These are phyloP conservation scores for Sporisorium exsertum DNA, from an alignment of 1,284 basidiomycete species.

Conservation along the genomic window DNA sequence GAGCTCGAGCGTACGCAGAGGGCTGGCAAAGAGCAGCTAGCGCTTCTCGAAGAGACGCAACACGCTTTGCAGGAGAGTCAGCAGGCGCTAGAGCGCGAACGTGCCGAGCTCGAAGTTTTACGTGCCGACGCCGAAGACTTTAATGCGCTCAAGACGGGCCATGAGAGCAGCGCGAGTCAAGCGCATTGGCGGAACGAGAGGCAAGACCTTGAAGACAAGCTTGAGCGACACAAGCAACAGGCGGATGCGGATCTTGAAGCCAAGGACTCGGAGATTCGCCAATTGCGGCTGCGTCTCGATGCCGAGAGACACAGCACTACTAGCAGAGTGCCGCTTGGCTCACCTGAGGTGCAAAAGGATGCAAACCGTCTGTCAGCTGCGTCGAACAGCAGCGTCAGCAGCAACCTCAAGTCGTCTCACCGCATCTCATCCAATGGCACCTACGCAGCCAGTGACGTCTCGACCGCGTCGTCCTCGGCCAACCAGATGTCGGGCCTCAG, in stretches of 20 bases:
- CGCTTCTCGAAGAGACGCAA: constrained; percentile 72
- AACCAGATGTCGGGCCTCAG: constrained; percentile 76
- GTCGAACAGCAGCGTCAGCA: constrained; percentile 28
- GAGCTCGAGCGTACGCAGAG: constrained; percentile 73
- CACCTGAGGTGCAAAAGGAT: constrained; percentile 57
- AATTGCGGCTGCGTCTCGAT: constrained; percentile 60
- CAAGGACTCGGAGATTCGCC: constrained; percentile 39
- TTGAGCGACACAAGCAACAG: constrained; percentile 55
- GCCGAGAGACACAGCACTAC: not conserved
- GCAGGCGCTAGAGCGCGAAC: constrained; percentile 87
- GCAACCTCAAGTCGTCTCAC: constrained; percentile 47
- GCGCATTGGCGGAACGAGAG: constrained; percentile 56
- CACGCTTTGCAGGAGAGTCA: constrained; percentile 88
- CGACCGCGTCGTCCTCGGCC: constrained; percentile 74
- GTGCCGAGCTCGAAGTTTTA: constrained; percentile 87
- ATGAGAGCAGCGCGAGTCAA: constrained; percentile 23
- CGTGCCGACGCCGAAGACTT: constrained; percentile 74
- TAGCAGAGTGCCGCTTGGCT: not conserved
- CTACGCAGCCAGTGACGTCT: constrained; percentile 72
- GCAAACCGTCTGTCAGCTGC: constrained; percentile 12
- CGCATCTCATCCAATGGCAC: constrained; percentile 68
- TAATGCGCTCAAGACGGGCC: constrained; percentile 44
- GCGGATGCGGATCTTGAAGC: constrained; percentile 33
- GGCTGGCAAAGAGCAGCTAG: constrained; percentile 51
- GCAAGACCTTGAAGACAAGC: constrained; percentile 69